These are phyloP conservation scores for Clausena lansium DNA, from an alignment of 345 rosid genomes.

Conservation along the genomic window DNA sequence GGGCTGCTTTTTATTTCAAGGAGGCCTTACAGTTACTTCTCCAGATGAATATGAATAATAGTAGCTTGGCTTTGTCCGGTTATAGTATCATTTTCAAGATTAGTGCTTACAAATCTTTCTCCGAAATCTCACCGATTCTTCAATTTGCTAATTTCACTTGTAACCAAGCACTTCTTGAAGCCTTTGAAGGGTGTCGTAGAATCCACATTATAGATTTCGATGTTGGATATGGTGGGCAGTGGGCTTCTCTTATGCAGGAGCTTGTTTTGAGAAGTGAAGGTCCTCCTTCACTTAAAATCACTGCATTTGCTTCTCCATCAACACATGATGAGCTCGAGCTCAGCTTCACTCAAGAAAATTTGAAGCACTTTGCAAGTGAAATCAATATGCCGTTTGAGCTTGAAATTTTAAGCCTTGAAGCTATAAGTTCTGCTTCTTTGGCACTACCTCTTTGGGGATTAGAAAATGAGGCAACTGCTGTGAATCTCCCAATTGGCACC, in stretches of 20 bases:
- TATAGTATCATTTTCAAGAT: conserved; percentile 61
- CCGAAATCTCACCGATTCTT: conserved; percentile 80
- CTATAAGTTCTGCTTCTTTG: conserved; percentile 50
- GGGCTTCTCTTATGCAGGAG: conserved; percentile 95
- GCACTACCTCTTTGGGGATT: conserved; percentile 23
- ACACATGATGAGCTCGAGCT: conserved; percentile 61
- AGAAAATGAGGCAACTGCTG: conserved; percentile 61
- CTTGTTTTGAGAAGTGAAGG: conserved; percentile 58
- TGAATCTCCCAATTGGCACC: conserved; percentile 64
- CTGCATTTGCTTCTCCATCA: conserved; percentile 61
- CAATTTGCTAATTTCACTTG: conserved; percentile 87
- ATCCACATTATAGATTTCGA: conserved; percentile 91
- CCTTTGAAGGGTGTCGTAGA: conserved; percentile 48
- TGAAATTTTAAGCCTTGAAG: conserved; percentile 58
- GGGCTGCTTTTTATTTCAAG: conserved; percentile 78
- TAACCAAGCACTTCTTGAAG: conserved; percentile 81
- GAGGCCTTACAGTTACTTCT: conserved; percentile 72
- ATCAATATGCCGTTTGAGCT: conserved; percentile 65
- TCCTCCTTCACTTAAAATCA: conserved; percentile 61
- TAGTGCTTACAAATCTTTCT: conserved; percentile 81
- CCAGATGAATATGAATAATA: conserved; percentile 24
- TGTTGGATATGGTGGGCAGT: conserved; percentile 83
- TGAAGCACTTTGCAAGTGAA: conserved; percentile 69
- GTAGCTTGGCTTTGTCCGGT: conserved; percentile 32
- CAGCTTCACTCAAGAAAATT: conserved; percentile 65